Conservation (phyloP, 1,284 basidiomycete species). For the Pholiota adiposa region DNA sequence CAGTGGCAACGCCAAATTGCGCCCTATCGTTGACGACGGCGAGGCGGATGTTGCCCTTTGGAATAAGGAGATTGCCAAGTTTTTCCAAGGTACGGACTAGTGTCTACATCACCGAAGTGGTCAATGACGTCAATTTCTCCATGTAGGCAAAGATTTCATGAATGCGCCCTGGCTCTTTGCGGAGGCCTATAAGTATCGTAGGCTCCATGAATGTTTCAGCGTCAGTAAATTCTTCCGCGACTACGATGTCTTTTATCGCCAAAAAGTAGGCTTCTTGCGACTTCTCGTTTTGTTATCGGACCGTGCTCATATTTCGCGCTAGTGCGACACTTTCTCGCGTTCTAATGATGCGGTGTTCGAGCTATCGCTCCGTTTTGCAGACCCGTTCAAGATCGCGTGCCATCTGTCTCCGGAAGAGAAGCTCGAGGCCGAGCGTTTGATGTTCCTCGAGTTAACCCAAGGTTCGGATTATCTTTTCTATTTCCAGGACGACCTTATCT, state of each 20-base stretch:
- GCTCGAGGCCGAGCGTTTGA: slow-evolving; percentile 80
- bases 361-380: slow-evolving; percentile 90
- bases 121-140: slow-evolving; percentile 8
- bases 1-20: slow-evolving; percentile 77
- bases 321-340: slow-evolving; percentile 96
- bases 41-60: slow-evolving; percentile 95
- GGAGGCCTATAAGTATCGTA: slow-evolving; percentile 97
- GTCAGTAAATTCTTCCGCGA: slow-evolving; percentile 90
- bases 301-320: slow-evolving; percentile 16
- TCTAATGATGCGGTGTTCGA: slow-evolving; percentile 95
- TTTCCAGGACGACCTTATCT: slow-evolving; percentile 17
- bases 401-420: slow-evolving; percentile 61
- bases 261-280: slow-evolving; percentile 61
- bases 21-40: slow-evolving; percentile 90
- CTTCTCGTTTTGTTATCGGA: not conserved
- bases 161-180: slow-evolving; percentile 96
- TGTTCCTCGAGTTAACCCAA: slow-evolving; percentile 96
- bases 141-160: slow-evolving; percentile 89
- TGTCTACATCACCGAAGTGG: slow-evolving; percentile 2
- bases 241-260: slow-evolving; percentile 91
- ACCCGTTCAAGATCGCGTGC: slow-evolving; percentile 75
- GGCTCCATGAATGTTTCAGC: slow-evolving; percentile 95
- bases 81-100: slow-evolving; percentile 76
- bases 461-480: slow-evolving; percentile 38
- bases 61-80: slow-evolving; percentile 97